Base-by-base conservation (phyloP, 345 rosid genomes). In the Gossypium raimondii region DNA sequence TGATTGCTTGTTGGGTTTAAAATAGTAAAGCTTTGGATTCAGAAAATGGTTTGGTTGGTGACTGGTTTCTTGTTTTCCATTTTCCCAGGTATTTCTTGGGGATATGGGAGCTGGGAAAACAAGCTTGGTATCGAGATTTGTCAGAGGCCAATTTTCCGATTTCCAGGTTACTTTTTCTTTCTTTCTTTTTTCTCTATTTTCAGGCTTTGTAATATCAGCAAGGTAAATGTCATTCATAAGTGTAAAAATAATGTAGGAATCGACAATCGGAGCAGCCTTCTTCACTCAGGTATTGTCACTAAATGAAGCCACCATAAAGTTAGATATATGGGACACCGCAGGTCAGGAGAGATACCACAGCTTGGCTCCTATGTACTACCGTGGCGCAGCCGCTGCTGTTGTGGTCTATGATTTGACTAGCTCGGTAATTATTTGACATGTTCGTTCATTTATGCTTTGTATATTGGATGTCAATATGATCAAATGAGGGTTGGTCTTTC, bases 21-120 rank as follows among this genome's bases (percentile, higher is more conserved):
- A 41, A 10, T 9, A n/a, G 25, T 2, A n/a, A 64, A 64, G 14
- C 18, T 10, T 44, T 44, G 29, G 47, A 27, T 27, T 50, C 2
- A 18, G 70, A 7, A 43, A 18, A 13, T 43, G 70, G 27, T 43
- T 65, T 65, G 27, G 43, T 63, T 41, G 24, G 41, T 64, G 16
- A 64, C 43, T 41, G 51, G 14, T 41, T 66, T 20, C 24, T 2
- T 55, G 20, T 24, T 69, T 50, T 41, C 69, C n/a, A 38, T 51
- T 73, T 70, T 73, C 2, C 84, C 25, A 91, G 93, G 97, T 91
- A 14, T 85, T 91, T 74, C 87, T 91, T 11, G 93, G 97, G 79
- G 93, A 89, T 83, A 88, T 91, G 93, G 93, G 97, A 65, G 78
- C 97, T 47, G 92, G 93, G 67, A 91, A 91, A 82, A 89, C 97